Base-by-base conservation (phyloP, 2,329 filamentous ascomycete species). In the Aspergillus pseudoviridinutans region DNA sequence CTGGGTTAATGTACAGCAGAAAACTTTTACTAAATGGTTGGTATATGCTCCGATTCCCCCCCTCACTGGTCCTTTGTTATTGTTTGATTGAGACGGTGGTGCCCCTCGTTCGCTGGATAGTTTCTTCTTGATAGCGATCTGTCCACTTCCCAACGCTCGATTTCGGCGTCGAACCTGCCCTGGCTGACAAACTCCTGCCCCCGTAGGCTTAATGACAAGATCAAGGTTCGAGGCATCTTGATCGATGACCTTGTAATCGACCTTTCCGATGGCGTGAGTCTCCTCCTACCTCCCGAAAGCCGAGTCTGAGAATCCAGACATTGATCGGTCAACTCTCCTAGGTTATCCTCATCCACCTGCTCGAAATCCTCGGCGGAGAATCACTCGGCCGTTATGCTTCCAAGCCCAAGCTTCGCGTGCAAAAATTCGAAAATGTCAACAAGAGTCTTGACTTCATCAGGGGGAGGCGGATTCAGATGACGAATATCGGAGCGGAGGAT, bases 21-120 rank as follows among this genome's bases (percentile, higher is more conserved):
- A 97, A 84, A 99, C 94, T 28, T 99, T 99, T 77, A 96, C 92
- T 58, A 99, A 97, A 90, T 99, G 94, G 89, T 90, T 51, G 8
- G 66, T 62, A 4, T 28, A 46, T 44, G 3, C 14, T 51, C 25
- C 35, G 27, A n/a, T 29, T 12, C 22, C 7, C 38, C 38, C 57
- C 28, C 53, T 51, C 47, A 32, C 49, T 29, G 53, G 35, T 27
- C 28, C 35, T 54, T 25, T 1, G 10, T 42, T 55, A 24, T 29
- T 35, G 25, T 25, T 50, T 49, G 50, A 42, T 20, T 35, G n/a
- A 38, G 53, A 51, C 10, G 8, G 25, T 38, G 24, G 29, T 44
- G n/a, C 51, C 29, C 51, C 49, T 32, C 35, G 42, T 35, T 24
- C 17, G 9, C 17, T 32, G 20, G n/a, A 28, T 42, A 38, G 46